Percentiles rank a stretch among this genome's conserved stretches.
These are phyloP conservation scores for Camelina hispida DNA, from an alignment of 345 rosid genomes.

Conservation along the genomic window DNA sequence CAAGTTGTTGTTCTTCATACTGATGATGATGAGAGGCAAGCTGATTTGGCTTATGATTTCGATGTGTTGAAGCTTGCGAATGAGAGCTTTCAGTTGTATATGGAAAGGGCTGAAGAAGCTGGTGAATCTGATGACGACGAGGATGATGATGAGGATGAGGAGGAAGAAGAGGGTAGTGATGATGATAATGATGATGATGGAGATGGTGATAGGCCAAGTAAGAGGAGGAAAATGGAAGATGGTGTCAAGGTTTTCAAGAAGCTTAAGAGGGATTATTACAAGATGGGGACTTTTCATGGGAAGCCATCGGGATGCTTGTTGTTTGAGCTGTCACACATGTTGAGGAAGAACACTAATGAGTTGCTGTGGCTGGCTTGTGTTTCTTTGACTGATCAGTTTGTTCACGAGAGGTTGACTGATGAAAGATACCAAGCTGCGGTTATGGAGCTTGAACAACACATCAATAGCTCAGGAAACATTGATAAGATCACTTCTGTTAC, in stretches of 20 bases:
- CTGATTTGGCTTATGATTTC: slow-evolving; percentile 84
- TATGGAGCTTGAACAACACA: slow-evolving; percentile 98
- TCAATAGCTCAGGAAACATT: slow-evolving; percentile 78
- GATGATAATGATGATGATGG: slow-evolving; percentile 42
- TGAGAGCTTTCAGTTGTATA: slow-evolving; percentile 54
- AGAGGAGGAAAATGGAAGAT: slow-evolving; percentile 65
- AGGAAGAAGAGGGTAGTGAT: slow-evolving; percentile 36
- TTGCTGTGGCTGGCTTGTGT: slow-evolving; percentile 96
- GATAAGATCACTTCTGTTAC: slow-evolving; percentile 81
- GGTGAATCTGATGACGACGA: slow-evolving; percentile 35
- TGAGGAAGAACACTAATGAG: slow-evolving; percentile 92
- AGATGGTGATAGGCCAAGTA: slow-evolving; percentile 56
- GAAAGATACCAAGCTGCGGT: slow-evolving; percentile 97
- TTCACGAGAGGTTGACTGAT: slow-evolving; percentile 89
- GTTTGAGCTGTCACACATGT: slow-evolving; percentile 75
- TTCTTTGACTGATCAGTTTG: slow-evolving; percentile 91
- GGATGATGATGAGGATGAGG: slow-evolving; percentile 44
- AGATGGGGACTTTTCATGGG: slow-evolving; percentile 90
- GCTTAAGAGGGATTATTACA: slow-evolving; percentile 74
- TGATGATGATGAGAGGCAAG: slow-evolving; percentile 79
- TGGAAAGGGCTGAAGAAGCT: slow-evolving; percentile 29
- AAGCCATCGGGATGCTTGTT: slow-evolving; percentile 89
- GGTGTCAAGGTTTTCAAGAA: slow-evolving; percentile 63
- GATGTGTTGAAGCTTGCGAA: slow-evolving; percentile 78
- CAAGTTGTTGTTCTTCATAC: slow-evolving; percentile 85